phyloP scores from a whole-genome alignment of 2,329 filamentous ascomycete genomes.

The Trichoderma sp. region DNA sequence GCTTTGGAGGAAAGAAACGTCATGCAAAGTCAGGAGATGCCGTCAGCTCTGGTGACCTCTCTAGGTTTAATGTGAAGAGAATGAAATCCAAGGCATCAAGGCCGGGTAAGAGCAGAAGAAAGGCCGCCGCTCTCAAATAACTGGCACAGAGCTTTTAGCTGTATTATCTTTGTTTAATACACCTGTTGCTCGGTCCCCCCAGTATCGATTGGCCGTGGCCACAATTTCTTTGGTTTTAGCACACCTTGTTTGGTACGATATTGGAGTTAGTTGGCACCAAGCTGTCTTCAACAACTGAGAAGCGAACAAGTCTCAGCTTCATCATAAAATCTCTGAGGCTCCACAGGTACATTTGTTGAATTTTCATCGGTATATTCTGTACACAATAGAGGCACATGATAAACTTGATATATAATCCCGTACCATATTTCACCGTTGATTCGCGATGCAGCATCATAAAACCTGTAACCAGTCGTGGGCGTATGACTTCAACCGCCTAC shows the following conservation, averaged over 20 bases:
- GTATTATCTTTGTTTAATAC: not conserved
- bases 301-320: not conserved
- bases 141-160: not conserved
- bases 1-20: conserved; percentile 94
- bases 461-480: not conserved
- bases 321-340: not conserved
- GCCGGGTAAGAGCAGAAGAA: conserved; percentile 57
- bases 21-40: conserved; percentile 91
- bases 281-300: not conserved
- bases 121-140: conserved; percentile 44
- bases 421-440: not conserved
- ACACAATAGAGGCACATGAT: not conserved
- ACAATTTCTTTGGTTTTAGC: not conserved
- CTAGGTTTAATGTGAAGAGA: conserved; percentile 75
- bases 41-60: conserved; percentile 76
- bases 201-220: not conserved
- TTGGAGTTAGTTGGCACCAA: not conserved
- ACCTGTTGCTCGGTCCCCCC: not conserved
- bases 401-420: not conserved
- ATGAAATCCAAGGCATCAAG: conserved; percentile 71
- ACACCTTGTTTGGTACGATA: not conserved
- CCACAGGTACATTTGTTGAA: not conserved
- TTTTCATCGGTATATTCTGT: not conserved
- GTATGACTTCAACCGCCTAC: not conserved
- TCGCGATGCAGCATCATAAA: not conserved